A percentile compares a stretch with the other conserved stretches of the same genome.
Evolutionary conservation across 306 rosid species (phyloP).

Genomic region (Quercus variabilis): DNA sequence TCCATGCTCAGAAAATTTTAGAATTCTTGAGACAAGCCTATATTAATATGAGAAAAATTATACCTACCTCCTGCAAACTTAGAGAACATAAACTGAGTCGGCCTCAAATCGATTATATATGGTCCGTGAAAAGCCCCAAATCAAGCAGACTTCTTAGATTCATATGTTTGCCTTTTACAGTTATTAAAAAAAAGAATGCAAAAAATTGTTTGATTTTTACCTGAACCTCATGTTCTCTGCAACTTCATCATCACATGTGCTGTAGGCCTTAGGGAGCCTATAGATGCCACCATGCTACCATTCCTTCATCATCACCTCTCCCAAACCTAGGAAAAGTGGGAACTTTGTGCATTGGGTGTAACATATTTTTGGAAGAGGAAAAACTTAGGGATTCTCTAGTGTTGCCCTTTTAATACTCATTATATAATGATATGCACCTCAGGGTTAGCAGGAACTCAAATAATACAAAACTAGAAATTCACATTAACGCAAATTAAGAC

Average conservation of each 20-base stretch:
- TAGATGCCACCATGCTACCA: neutral
- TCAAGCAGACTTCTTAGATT: neutral
- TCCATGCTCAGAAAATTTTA: neutral
- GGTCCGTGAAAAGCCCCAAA: neutral
- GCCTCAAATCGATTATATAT: neutral
- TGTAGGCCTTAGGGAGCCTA: neutral
- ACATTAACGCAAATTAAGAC: neutral
- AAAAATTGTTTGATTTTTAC: neutral
- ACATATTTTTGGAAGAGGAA: neutral
- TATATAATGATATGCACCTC: neutral
- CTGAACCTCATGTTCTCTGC: neutral
- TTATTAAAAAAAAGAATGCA: no score
- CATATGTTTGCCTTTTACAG: neutral
- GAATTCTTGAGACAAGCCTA: neutral
- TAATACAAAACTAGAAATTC: neutral
- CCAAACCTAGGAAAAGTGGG: no score
- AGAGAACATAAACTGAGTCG: neutral
- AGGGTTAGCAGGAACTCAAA: neutral
- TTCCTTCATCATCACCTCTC: no score
- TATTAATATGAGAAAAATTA: neutral
- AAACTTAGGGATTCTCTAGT: neutral
- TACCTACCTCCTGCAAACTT: neutral
- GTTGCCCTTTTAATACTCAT: neutral
- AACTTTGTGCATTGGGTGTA: no score
- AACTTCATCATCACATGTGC: neutral